Evolutionary conservation across 495 filamentous ascomycete species (phyloP), one percentile per base, ranked within the genome.

Genomic region (Hypoxylon lienhwacheense): DNA sequence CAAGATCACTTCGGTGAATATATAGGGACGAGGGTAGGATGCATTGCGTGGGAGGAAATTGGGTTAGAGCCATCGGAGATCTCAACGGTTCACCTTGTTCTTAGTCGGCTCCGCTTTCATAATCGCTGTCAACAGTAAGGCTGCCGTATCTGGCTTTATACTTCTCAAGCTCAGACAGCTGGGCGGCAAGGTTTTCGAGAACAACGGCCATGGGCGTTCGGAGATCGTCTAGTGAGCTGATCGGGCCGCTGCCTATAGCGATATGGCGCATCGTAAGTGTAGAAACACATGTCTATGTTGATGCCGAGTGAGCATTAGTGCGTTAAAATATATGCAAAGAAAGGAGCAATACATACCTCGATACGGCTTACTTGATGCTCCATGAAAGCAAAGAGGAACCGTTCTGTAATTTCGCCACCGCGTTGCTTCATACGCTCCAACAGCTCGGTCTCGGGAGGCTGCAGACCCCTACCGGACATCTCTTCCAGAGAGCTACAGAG

Each of bases 351-450:
- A 73, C 87, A 61, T 77, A 93, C 91, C 83, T 99, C 93, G 65
- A 99, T 95, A 49, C 93, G 81, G 50, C 88, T 89, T 48, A 97
- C 86, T 73, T 95, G 89, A 65, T 97, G 91, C 65, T 96, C 92
- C 59, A 97, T 79, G 66, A 97, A 86, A 63, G 88, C 88, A 31
- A 92, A 65, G 61, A 96, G 70, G 64, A 92, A 89, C 15, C 81
- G 77, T 72, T 97, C 93, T 11, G 91, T 88, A 26, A 96, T 78
- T 66, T 96, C 90, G 0, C 90, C 91, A 15, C 87, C 89, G 51
- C 85, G 77, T 48, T 85, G 81, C 75, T 84, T 91, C 76, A 97
- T 88, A 56, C 85, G 83, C 64, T 91, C 86, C 65, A 93, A 72
- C 29, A 97, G 73, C 52, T 87, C 86, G 32, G 85, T 86, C 66